phyloP scores from a whole-genome alignment of 257 asterid species.

The Rhazya stricta region DNA sequence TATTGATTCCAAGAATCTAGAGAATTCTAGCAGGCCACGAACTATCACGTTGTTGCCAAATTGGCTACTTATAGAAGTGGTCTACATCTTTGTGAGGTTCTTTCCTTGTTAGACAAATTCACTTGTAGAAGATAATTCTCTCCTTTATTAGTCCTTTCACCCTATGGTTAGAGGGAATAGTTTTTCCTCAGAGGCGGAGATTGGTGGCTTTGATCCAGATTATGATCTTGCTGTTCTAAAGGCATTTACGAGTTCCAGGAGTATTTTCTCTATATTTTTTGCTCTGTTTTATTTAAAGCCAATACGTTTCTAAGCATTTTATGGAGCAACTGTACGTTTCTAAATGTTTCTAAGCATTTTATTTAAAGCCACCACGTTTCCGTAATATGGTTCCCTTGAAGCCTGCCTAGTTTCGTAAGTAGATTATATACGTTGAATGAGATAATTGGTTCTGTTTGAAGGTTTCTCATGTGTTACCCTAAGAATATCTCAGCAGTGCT shows the following conservation, averaged over 20 bases:
- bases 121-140: neutral
- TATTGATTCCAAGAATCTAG: neutral
- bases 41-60: constrained; percentile 75
- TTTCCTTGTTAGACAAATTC: constrained; percentile 7
- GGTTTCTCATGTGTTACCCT: neutral
- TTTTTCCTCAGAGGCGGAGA: constrained; percentile 48
- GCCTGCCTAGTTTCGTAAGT: neutral
- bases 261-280: too few relatives aligned
- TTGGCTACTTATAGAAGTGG: constrained; percentile 69
- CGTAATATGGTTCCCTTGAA: neutral
- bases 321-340: too few relatives aligned
- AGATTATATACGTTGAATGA: neutral
- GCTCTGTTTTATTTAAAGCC: neutral
- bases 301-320: neutral
- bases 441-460: neutral
- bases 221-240: constrained; percentile 78
- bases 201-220: constrained; percentile 78
- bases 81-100: constrained; percentile 88
- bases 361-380: too few relatives aligned
- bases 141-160: neutral
- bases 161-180: constrained; percentile 41
- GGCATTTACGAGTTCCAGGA: constrained; percentile 29
- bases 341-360: too few relatives aligned
- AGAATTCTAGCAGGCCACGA: constrained; percentile 66
- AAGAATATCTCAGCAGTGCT: neutral